Evolutionary conservation across 371 early-diverging fungal species (phyloP), one percentile per base, ranked within the genome.

Genomic region (Quaeritorhiza haematococci): DNA sequence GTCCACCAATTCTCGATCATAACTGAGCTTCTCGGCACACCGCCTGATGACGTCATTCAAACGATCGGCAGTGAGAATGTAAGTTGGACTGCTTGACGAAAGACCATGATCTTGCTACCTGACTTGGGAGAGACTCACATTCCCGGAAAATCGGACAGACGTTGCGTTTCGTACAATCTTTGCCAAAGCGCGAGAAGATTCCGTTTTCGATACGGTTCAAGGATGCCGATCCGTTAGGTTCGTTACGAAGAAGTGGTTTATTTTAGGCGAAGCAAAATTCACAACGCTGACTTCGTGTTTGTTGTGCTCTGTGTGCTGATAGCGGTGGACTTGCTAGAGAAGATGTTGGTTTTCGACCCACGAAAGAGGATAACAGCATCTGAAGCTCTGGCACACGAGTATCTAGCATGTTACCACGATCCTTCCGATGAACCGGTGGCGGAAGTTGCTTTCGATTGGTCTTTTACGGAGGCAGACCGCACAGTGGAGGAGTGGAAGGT

Each of bases 1-100:
- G 93, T 95, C 21, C 82, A 94, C 73, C 94, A 96, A 75, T 93
- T 96, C 63, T 89, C 91, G 0, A 90, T 93, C 62, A 94, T 96
- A 56, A 91, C 92, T 21, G 89, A 92, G 66, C 72, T 96, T 38
- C 78, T 96, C 35, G 96, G 96, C 42, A 93, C 93, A 30, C 96
- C 96, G 23, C 89, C 91, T 41, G 92, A 90, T 62, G 91, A 92
- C 74, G 92, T 95, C 27, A 86, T 95, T 67, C 75, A 89, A 56
- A 90, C 92, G 35, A 94, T 95, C 54, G 85, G 90, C 64, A 92
- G 93, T 68, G 94, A 91, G 67, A 91, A 91, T 63, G 97, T 90
- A 79, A 60, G 73, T 53, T 7, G 13, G 4, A 55, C n/a, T 29
- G n/a, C 27, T 17, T 21, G 6, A 19, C 19, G 19, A 13, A 38